Percentiles rank a stretch among this genome's conserved stretches.
phyloP scores from a whole-genome alignment of 345 rosid species.

The Gossypium ekmanianum region DNA sequence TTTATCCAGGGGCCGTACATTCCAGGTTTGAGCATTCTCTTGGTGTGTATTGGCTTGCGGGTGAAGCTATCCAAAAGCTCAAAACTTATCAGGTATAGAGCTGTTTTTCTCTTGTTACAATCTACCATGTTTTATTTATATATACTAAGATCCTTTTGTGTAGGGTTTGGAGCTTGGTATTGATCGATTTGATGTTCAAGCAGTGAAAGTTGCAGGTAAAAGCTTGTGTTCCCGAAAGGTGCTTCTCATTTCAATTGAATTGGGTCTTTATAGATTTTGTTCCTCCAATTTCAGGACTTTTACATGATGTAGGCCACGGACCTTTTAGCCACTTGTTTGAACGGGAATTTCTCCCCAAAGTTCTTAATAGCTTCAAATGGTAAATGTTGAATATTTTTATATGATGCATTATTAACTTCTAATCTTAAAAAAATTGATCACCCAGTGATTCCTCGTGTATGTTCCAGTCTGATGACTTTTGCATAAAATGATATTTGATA shows the following conservation, averaged over 20 bases:
- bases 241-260: background rate
- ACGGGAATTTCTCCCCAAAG: conserved; percentile 79
- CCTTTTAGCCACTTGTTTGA: conserved; percentile 96
- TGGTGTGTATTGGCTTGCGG: conserved; percentile 88
- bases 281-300: conserved; percentile 57
- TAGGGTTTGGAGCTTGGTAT: conserved; percentile 85
- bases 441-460: background rate
- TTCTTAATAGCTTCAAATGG: conserved; percentile 50
- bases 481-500: background rate
- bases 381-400: conserved; percentile 28
- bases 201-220: conserved; percentile 87
- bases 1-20: conserved; percentile 92
- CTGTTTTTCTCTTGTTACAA: conserved; percentile 13
- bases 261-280: conserved; percentile 3
- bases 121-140: background rate
- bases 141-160: conserved; percentile 17
- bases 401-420: conserved; percentile 19
- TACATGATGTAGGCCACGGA: conserved; percentile 96
- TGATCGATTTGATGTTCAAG: conserved; percentile 70
- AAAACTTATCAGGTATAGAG: conserved; percentile 56
- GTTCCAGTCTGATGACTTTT: background rate
- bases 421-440: background rate
- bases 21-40: conserved; percentile 94
- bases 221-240: conserved; percentile 3
- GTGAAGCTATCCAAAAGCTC: conserved; percentile 63